Evolutionary conservation across 78 protist species (phyloP), one percentile per base, ranked within the genome.

Genomic region (Planoprotostelium fungivorum): DNA sequence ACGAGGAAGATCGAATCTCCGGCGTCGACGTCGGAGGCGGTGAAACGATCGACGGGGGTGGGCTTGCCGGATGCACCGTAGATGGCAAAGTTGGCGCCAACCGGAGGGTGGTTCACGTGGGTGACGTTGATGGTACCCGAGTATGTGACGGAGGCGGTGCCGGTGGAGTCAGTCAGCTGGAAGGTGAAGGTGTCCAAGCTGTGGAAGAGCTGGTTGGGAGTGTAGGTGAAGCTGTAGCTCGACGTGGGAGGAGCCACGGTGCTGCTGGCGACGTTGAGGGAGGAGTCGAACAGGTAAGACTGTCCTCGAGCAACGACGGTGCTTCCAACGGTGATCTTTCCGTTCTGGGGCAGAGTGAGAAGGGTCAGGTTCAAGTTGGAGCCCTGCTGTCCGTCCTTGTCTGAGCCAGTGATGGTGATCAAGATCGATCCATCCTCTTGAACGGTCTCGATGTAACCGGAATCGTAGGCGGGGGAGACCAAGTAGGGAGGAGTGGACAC

Each of bases 21-120:
- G 38, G 35, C 0, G 38, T 89, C 84, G 10, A 38, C 38, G 51
- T 89, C 73, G 29, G 34, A 38, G 36, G 73, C 36, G 28, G n/a
- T n/a, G 9, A 35, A 34, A 29, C 23, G 35, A 9, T 37, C 86
- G 0, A 0, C 10, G 34, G 16, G 0, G 35, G 39, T 35, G 28
- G 38, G 0, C 0, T 73, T 38, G 36, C 36, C 0, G 34, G 83
- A 73, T 16, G 89, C 36, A 1, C 84, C 35, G 28, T 85, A 9
- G 38, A 83, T 34, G 51, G 38, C 84, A 28, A 29, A 23, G 5
- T 29, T 38, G 10, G 38, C n/a, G 1, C 83, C 84, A 28, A 34
- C 28, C 63, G 91, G 89, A 23, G 29, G 31, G 63, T 84, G 89
- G 37, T 85, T 91, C 1, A 83, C 63, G 37, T 35, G 83, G 0